phyloP scores from a whole-genome alignment of 1,139 yeast genomes.

The Hansenula sp. region DNA sequence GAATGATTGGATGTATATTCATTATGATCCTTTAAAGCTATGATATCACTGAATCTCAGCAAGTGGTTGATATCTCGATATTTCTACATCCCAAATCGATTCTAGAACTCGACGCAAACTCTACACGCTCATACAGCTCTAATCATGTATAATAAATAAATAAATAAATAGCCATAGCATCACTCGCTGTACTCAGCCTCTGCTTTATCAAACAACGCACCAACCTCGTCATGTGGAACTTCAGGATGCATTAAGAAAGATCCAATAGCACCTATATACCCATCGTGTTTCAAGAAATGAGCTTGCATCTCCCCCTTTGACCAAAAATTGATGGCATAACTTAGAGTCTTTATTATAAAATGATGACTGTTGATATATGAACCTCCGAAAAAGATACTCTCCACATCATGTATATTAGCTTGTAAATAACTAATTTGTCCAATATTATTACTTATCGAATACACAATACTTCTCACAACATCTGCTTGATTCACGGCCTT shows the following conservation, averaged over 20 bases:
- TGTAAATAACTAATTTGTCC: constrained; percentile 94
- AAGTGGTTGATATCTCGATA: too few relatives aligned
- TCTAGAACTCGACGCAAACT: too few relatives aligned
- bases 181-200: background rate
- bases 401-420: constrained; percentile 74
- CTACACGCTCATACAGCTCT: too few relatives aligned
- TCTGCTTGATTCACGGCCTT: constrained; percentile 39
- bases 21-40: too few relatives aligned
- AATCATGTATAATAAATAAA: too few relatives aligned
- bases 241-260: constrained; percentile 50
- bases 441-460: constrained; percentile 84
- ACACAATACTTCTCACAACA: constrained; percentile 76
- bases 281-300: constrained; percentile 88
- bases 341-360: constrained; percentile 86
- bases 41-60: too few relatives aligned
- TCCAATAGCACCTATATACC: constrained; percentile 91
- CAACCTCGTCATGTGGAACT: background rate
- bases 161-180: too few relatives aligned
- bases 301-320: constrained; percentile 84
- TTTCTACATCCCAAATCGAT: too few relatives aligned
- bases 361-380: constrained; percentile 88
- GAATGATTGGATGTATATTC: too few relatives aligned
- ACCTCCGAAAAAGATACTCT: constrained; percentile 89
- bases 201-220: background rate
- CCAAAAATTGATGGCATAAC: constrained; percentile 93